Base-by-base conservation (phyloP, 768 basidiomycete genomes). In the Serendipita indica region DNA sequence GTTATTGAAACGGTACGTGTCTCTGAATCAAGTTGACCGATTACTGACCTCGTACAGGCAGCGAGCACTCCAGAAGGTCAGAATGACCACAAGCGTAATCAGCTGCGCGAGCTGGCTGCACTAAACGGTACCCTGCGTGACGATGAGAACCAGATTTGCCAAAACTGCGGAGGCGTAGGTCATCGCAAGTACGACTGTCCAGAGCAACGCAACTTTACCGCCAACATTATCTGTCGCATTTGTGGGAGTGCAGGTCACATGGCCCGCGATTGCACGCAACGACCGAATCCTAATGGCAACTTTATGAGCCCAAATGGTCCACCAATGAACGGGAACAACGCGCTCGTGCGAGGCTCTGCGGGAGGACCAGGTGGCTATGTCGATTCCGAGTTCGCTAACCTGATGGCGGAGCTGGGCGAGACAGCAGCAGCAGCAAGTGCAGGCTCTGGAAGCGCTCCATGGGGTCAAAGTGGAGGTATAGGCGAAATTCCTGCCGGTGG, bases 101-200 rank as follows among this genome's bases (percentile, higher is more conserved):
- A 99, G 72, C 82, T 99, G 43, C 89, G 96, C 65, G 96, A 99
- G 69, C 79, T 99, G 45, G 96, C 96, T 16, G 92, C 92, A 18
- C 74, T 99, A 59, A 99, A 99, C 68, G 96, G 96, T 73, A 99
- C 96, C 43, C 83, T 99, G 59, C 92, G 96, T 65, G 96, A 99
- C 67, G 96, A 99, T 69, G 96, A 99, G 75, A 98, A 98, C 68
- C 96, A 99, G 72, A 83, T 97, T 62, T 99, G 96, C 74, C 93
- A 98, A 74, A 94, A 94, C 68, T 93, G 89, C 69, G 90, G 88
- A 67, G 84, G 84, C 57, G 80, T 91, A 63, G 92, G 92, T 60
- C 93, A 97, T 69, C 86, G 94, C 72, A 93, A 97, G 81, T 98
- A 91, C 74, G 96, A 98, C 72, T 99, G 96, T 70, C 92, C 93